These are phyloP conservation scores for Baorangia bicolor DNA, from an alignment of 768 basidiomycete genomes.

Conservation along the genomic window DNA sequence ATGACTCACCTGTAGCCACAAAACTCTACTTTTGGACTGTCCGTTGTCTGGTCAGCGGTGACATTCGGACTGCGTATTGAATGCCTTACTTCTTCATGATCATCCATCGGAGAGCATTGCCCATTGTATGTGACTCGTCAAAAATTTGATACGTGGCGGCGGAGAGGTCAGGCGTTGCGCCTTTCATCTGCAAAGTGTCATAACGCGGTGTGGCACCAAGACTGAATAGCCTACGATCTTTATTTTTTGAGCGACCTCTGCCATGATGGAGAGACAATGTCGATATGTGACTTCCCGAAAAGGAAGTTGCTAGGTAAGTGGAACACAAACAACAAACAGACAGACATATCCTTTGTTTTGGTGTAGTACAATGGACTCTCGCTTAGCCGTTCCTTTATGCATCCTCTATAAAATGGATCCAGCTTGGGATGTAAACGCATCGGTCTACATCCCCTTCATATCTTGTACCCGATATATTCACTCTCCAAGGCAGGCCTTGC, in stretches of 20 bases:
- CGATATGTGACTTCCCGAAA: not conserved
- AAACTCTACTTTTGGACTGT: constrained; percentile 94
- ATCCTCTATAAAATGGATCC: constrained; percentile 10
- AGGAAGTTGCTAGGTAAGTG: not conserved
- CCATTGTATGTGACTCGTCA: constrained; percentile 95
- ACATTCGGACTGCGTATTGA: not conserved
- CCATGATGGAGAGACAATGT: constrained; percentile 18
- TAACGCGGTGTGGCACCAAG: not conserved
- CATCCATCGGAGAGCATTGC: constrained; percentile 96
- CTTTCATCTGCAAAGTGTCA: constrained; percentile 65
- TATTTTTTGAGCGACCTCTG: constrained; percentile 31
- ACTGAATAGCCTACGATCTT: constrained; percentile 28
- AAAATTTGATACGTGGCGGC: constrained; percentile 89
- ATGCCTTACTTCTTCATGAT: constrained; percentile 92
- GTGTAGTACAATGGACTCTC: not conserved
- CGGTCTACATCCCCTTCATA: not conserved
- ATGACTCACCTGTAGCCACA: constrained; percentile 87
- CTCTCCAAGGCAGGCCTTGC: constrained; percentile 22
- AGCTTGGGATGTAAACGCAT: not conserved
- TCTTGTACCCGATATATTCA: not conserved
- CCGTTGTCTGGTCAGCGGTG: constrained; percentile 29
- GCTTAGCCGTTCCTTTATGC: not conserved
- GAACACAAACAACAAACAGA: not conserved
- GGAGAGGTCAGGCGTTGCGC: constrained; percentile 77
- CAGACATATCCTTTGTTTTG: not conserved